Base-by-base conservation (phyloP, 257 asterid species). In the Solanum clarkiae region DNA sequence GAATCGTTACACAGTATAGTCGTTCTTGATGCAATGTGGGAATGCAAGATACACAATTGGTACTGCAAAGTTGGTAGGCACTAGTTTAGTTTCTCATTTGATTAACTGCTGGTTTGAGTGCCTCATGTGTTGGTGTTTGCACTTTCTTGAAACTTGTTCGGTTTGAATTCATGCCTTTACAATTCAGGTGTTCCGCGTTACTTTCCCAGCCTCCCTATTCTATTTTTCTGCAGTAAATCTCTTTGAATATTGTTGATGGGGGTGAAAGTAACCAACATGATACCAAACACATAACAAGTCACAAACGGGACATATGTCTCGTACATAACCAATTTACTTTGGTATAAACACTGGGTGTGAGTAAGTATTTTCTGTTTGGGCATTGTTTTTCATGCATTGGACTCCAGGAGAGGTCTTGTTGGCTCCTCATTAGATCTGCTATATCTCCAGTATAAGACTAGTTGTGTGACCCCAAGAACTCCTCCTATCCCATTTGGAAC, bases 361-460 rank as follows among this genome's bases (percentile, higher is more conserved):
- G 62, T 26, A 54, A 2, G 24, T 75, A 24, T 51, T 32, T 32
- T 32, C 4, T 4, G 36, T 32, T 32, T 82, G 92, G 81, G 82
- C 98, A 95, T 59, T 97, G 97, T 98, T 0, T 74, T 22, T 44
- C 65, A 77, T 9, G 82, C 63, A 26, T 77, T 24, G 94, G 94
- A 77, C 63, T 53, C 82, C 47, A 77, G 44, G 26, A 53, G 82
- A 77, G 65, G 47, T 26, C 47, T 51, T 49, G 65, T 53, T 26
- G 82, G 82, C 47, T 53, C 47, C 47, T 77, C 82, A 51, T 15
- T 16, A 29, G 82, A 3, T 53, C 65, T 77, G 82, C 26, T 77
- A 5, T 51, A 77, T 24, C 63, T 77, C 82, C 82, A 51, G 65
- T 77, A 77, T 17, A 77, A 77, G 26, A 77, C 24, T 20, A 77